Percentiles rank a stretch among this genome's conserved stretches.
These are phyloP conservation scores for Microstroma glucosiphilum DNA, from an alignment of 1,284 basidiomycete species.

Conservation along the genomic window DNA sequence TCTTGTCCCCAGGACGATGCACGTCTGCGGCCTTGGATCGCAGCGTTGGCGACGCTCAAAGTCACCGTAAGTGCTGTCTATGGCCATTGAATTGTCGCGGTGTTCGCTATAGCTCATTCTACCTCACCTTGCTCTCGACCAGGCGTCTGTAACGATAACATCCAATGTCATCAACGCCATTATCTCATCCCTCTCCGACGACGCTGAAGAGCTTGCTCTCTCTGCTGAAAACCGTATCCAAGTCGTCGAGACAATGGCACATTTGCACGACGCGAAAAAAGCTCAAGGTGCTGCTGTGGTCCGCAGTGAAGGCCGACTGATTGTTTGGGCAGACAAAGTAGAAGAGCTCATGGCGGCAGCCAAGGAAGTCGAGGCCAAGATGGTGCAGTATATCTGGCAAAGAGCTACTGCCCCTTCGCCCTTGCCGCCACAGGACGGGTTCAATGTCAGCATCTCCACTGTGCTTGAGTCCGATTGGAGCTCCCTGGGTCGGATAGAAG, in stretches of 20 bases:
- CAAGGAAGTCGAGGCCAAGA: constrained; percentile 65
- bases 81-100: not conserved
- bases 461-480: too few relatives aligned
- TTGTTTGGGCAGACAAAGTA: constrained; percentile 71
- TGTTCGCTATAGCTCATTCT: not conserved
- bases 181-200: constrained; percentile 48
- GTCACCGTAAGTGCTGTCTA: constrained; percentile 59
- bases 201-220: constrained; percentile 26
- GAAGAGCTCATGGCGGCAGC: constrained; percentile 44
- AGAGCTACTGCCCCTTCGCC: constrained; percentile 11
- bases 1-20: constrained; percentile 19
- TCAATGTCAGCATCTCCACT: too few relatives aligned
- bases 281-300: constrained; percentile 79
- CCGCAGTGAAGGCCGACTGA: constrained; percentile 66
- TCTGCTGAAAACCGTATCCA: constrained; percentile 30
- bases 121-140: not conserved
- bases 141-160: constrained; percentile 64
- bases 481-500: not conserved
- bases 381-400: constrained; percentile 72
- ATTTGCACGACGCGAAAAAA: constrained; percentile 66
- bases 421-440: too few relatives aligned
- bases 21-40: constrained; percentile 18
- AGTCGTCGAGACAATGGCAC: constrained; percentile 56
- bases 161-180: constrained; percentile 74
- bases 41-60: constrained; percentile 64